Evolutionary conservation across 352 stramenopile genomes (phyloP), one percentile per base, ranked within the genome.

Genomic region (Peronospora farinosa): DNA sequence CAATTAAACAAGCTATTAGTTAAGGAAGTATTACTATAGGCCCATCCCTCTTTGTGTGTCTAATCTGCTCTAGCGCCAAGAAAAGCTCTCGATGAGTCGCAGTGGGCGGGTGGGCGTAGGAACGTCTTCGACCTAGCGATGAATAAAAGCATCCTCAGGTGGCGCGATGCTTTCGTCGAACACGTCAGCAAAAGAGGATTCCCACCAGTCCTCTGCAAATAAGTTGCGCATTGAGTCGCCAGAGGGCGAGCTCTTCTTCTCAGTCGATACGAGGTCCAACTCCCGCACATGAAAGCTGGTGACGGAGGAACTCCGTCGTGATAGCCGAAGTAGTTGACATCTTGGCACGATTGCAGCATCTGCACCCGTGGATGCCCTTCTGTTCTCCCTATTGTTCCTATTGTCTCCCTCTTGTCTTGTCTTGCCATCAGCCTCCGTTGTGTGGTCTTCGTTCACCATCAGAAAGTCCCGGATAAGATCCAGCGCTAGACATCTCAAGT

Each of bases 381-480:
- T 25, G 54, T 54, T 35, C 38, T 21, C 63, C 25, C 41, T 46
- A 37, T 30, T 38, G 5, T 60, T 65, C 25, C 41, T 46, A 37
- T 30, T 38, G 5, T 60, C 50, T 31, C 41, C 46, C 1, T 51
- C 55, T 32, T 55, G 33, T 25, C 23, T 3, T 13, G 31, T 31
- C 33, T 32, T 19, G 11, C n/a, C 37, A 37, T 60, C 40, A 40
- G 40, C 28, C 8, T 45, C 48, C 8, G 51, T 68, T 28, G 59
- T 63, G 17, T 67, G 51, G 27, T 82, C 62, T 35, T 84, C 67
- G 44, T 74, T 62, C 27, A 85, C 74, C 54, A 88, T 69, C 33
- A 88, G 44, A 49, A 88, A 88, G 60, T 84, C 66, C 6, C 74
- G 65, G 21, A 88, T 69, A 9, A 75, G 47, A 12, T 67, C 52